Evolutionary conservation across 2,329 filamentous ascomycete species (phyloP), one percentile per base, ranked within the genome.

Genomic region (Apiospora hydei): DNA sequence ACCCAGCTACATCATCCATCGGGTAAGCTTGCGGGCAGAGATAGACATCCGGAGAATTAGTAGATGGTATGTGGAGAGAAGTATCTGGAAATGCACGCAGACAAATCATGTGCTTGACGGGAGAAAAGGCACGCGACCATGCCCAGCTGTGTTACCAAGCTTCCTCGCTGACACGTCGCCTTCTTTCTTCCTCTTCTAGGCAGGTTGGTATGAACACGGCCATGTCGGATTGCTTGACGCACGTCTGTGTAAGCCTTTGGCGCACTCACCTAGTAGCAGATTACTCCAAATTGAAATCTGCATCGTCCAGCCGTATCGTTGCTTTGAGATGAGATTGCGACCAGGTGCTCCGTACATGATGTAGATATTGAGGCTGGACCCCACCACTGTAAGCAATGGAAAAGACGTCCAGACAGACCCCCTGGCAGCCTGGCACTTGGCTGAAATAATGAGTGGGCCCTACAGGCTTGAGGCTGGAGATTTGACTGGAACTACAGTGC

Each of bases 401-500:
- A 51, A 16, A 53, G 49, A 26, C 11, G n/a, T 4, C 8, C 11
- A 38, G 8, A 13, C 34, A 38, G 34, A n/a, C 57, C 34, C 30
- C 26, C 26, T 30, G 26, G 26, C 26, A 30, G 26, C 26, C 41
- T 41, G 57, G 57, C 57, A 41, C 8, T 41, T 24, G 57, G 57
- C 18, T 64, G 34, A 41, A 38, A 64, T 64, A 64, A 64, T 41
- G 24, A 64, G 57, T 41, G 57, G 57, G n/a, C 11, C 10, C 49
- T 64, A 64, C 57, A 41, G 57, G 57, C 57, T 64, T 64, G 34
- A 41, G 34, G 57, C 57, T 64, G 57, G 57, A 64, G 34, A 64
- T 64, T 64, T 41, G 57, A 41, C 57, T 41, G 34, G 57, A n/a
- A 64, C 57, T 64, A 64, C 53, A 64, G 53, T 64, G 53, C 53